Conservation (phyloP, 1,284 basidiomycete genomes). For the Peniophora sp. region DNA sequence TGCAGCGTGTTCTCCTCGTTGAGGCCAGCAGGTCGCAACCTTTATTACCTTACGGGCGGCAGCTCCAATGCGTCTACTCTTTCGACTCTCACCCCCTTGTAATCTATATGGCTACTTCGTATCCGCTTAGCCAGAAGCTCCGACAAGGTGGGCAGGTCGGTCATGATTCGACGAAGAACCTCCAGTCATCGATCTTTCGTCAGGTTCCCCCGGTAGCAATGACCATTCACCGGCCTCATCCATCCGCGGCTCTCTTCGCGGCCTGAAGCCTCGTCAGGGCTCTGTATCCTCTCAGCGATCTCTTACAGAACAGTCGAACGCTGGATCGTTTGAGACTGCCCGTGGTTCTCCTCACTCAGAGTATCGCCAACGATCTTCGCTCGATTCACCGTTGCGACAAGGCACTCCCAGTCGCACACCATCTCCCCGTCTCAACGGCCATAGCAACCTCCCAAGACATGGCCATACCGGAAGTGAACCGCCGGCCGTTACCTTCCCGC, state of each 20-base stretch:
- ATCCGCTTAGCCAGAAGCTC: too few species aligned
- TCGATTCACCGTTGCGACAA: not conserved
- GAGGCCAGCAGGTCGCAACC: too few species aligned
- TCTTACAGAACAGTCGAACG: not conserved
- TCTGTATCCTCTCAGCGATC: slow-evolving; percentile 2
- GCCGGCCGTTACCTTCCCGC: not conserved
- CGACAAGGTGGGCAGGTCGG: too few species aligned
- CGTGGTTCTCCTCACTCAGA: not conserved
- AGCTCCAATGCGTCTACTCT: too few species aligned
- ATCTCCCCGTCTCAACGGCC: not conserved
- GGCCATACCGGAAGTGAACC: not conserved
- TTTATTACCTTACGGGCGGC: too few species aligned
- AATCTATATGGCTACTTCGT: too few species aligned
- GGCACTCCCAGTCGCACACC: not conserved
- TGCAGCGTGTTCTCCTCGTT: too few species aligned
- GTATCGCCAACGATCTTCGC: not conserved
- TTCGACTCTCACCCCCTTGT: too few species aligned
- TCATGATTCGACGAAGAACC: too few species aligned
- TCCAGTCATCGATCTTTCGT: too few species aligned
- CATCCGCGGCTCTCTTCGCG: not conserved
- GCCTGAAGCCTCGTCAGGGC: not conserved
- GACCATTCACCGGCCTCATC: not conserved
- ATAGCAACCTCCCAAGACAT: not conserved
- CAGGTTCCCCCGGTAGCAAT: too few species aligned
- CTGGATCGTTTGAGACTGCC: not conserved